phyloP scores from a whole-genome alignment of 805 yeast genomes.

The Starmerella sp. region DNA sequence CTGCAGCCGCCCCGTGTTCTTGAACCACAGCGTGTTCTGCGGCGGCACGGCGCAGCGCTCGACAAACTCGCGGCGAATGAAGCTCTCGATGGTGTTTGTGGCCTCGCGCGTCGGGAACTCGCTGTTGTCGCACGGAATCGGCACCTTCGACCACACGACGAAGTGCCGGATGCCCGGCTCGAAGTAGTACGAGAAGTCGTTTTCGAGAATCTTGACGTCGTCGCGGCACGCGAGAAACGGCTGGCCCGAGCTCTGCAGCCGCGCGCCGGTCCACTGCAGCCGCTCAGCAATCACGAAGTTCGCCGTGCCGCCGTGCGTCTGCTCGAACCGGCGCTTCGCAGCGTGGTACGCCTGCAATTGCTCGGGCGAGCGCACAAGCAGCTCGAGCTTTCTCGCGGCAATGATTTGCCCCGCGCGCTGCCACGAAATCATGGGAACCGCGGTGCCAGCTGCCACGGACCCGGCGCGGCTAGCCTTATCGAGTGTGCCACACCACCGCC shows the following conservation, averaged over 20 bases:
- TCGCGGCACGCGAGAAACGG: slow-evolving; percentile 16
- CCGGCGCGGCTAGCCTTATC: not conserved
- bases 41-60: slow-evolving; percentile 30
- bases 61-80: slow-evolving; percentile 35
- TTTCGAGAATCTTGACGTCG: slow-evolving; percentile 39
- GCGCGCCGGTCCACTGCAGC: slow-evolving; percentile 25
- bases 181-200: slow-evolving; percentile 48
- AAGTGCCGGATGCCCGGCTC: slow-evolving; percentile 39
- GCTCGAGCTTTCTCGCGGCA: slow-evolving; percentile 17
- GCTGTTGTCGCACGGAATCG: slow-evolving; percentile 38
- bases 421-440: slow-evolving; percentile 16
- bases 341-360: slow-evolving; percentile 21
- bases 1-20: slow-evolving; percentile 46
- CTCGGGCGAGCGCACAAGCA: slow-evolving; percentile 24
- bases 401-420: slow-evolving; percentile 13
- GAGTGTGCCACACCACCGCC: not conserved
- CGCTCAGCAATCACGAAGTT: slow-evolving; percentile 22
- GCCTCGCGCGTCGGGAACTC: slow-evolving; percentile 29
- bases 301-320: slow-evolving; percentile 23
- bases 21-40: slow-evolving; percentile 42
- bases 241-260: not conserved
- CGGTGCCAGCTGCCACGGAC: not conserved
- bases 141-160: slow-evolving; percentile 46
- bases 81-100: slow-evolving; percentile 31
- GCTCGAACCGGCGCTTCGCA: slow-evolving; percentile 21